Evolutionary conservation across 169 alveolate species (phyloP).

Genomic region (Plasmodium vinckei): DNA sequence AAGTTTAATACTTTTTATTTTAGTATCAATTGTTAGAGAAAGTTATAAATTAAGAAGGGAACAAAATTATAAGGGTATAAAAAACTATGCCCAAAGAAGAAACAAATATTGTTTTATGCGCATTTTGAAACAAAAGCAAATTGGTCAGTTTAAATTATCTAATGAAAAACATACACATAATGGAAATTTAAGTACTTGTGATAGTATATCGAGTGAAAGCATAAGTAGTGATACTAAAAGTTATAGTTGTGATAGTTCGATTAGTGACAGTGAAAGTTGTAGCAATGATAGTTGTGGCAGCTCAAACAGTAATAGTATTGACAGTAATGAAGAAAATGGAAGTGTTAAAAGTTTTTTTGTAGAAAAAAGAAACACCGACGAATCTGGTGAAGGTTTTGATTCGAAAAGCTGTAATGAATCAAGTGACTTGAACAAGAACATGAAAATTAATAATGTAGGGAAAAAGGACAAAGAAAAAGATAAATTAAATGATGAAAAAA

Average conservation of each 20-base stretch:
- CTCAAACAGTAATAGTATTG: background rate
- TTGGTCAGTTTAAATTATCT: too few species aligned
- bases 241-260: conserved; percentile 2
- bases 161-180: too few species aligned
- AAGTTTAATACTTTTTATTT: conserved; percentile 62
- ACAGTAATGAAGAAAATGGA: background rate
- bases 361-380: background rate
- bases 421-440: background rate
- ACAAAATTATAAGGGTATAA: background rate
- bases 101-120: background rate
- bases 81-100: background rate
- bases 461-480: background rate
- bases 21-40: conserved; percentile 67
- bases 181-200: too few species aligned
- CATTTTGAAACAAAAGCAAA: conserved; percentile 12
- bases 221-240: background rate
- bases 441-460: background rate
- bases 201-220: background rate
- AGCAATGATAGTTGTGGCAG: background rate
- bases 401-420: background rate
- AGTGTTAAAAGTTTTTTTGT: background rate
- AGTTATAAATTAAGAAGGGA: conserved; percentile 28
- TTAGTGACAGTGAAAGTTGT: background rate
- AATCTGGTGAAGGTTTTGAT: background rate
- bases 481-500: background rate